Conservation (phyloP, 495 filamentous ascomycete species). For the Penicillium roqueforti region DNA sequence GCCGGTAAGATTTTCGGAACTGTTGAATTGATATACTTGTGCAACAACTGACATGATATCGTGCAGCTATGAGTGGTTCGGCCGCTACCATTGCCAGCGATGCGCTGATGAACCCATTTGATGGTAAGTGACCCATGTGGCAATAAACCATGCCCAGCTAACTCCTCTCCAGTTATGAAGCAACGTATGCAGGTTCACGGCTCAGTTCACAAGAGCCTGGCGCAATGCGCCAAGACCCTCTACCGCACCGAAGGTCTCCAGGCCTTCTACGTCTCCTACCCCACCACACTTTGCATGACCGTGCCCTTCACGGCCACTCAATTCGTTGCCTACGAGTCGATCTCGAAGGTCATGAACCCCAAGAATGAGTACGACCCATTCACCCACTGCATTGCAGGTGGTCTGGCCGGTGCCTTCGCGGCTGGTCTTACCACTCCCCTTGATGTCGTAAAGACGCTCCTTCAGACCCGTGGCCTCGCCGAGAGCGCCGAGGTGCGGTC, state of each 20-base stretch:
- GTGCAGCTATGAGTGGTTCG: conserved; percentile 79
- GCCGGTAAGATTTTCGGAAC: conserved; percentile 56
- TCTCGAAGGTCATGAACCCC: conserved; percentile 91
- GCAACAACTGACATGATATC: conserved; percentile 14
- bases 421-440: conserved; percentile 92
- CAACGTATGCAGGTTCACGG: conserved; percentile 98
- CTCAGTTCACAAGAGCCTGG: conserved; percentile 80
- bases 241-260: conserved; percentile 82
- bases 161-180: conserved; percentile 74
- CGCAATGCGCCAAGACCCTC: conserved; percentile 79
- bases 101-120: conserved; percentile 98
- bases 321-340: conserved; percentile 94
- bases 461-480: conserved; percentile 86
- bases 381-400: conserved; percentile 88
- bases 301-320: conserved; percentile 96
- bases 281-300: conserved; percentile 97
- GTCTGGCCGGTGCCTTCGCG: conserved; percentile 86
- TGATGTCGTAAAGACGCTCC: conserved; percentile 95
- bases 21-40: neutral
- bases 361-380: conserved; percentile 78
- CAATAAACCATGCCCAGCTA: conserved; percentile 6
- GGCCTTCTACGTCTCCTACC: conserved; percentile 98
- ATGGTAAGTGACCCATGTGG: conserved; percentile 58
- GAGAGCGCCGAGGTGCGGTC: conserved; percentile 77
- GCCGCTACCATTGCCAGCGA: conserved; percentile 95